Base-by-base conservation (phyloP, 2,329 filamentous ascomycete species). In the Epichloe sibirici region DNA sequence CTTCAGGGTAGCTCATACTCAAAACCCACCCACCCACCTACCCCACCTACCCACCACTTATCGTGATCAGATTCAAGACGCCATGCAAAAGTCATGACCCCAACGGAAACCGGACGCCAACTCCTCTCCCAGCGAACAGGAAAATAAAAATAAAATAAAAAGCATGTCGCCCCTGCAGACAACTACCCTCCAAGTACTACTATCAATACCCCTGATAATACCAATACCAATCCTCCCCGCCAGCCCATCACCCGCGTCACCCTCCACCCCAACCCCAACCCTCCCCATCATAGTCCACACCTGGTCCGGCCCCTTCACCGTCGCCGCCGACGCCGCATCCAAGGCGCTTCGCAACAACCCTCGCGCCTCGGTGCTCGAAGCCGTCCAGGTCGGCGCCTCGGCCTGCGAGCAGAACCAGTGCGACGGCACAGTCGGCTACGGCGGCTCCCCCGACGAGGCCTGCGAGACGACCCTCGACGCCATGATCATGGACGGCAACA, bases 381-480 rank as follows among this genome's bases (percentile, higher is more conserved):
- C 76, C 37, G 72, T 78, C 39, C 70, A 76, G 57, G 54, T 68
- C n/a, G 77, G 77, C 53, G 77, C 74, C 62, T 59, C 69, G 23
- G 69, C 74, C 1, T 80, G 77, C 63, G 75, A 80, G 60, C 62
- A 61, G 53, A 69, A 71, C 48, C 76, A 74, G 56, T 80, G 77
- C 64, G 76, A 79, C 59, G 71, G 72, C 48, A 77, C 70, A 39
- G 77, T 80, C 39, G 77, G 77, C 49, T 78, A 66, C 57, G 76
- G 76, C 51, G 76, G 77, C 7, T 78, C 75, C 75, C 76, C 0
- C n/a, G 76, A 78, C 56, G 77, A 80, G 60, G 62, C 65, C 35
- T 80, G 77, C 64, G 77, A 79, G 65, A 79, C 77, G 3, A 79
- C 76, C 0, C 74, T 80, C 13, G 77, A 80, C 62, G 76, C 77